Conservation (phyloP, 768 basidiomycete genomes). For the Suillus subalutaceus region DNA sequence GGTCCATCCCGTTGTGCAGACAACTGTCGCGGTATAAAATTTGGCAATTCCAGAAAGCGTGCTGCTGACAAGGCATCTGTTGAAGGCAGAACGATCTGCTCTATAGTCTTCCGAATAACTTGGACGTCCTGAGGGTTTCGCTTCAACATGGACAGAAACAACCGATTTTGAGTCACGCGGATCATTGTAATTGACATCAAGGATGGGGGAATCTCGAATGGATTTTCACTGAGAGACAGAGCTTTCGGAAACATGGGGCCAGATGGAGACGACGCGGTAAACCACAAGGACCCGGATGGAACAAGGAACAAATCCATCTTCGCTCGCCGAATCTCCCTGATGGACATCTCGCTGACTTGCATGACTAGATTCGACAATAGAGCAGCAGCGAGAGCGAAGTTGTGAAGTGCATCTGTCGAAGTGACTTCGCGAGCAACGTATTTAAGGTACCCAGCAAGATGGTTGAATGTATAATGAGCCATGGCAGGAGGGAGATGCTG, state of each 20-base stretch:
- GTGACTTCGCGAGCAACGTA: slow-evolving; percentile 48
- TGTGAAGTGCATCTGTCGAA: slow-evolving; percentile 44
- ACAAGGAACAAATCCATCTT: slow-evolving; percentile 71
- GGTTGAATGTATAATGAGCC: slow-evolving; percentile 70
- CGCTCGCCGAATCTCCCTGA: slow-evolving; percentile 71
- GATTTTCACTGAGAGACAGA: slow-evolving; percentile 37
- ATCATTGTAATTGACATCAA: slow-evolving; percentile 63
- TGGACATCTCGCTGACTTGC: slow-evolving; percentile 73
- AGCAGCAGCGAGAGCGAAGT: slow-evolving; percentile 58
- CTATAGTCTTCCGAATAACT: slow-evolving; percentile 64
- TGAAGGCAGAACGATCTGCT: slow-evolving; percentile 61
- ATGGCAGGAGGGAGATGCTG: slow-evolving; percentile 61
- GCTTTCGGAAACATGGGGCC: slow-evolving; percentile 65
- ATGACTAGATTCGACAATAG: slow-evolving; percentile 58
- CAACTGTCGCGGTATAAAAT: slow-evolving; percentile 48
- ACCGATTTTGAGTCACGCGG: slow-evolving; percentile 69
- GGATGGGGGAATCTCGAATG: slow-evolving; percentile 42
- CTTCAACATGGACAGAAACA: slow-evolving; percentile 66
- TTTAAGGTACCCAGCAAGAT: slow-evolving; percentile 70
- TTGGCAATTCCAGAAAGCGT: slow-evolving; percentile 42
- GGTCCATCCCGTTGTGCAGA: slow-evolving; percentile 7
- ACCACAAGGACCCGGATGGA: slow-evolving; percentile 75
- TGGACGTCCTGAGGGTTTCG: slow-evolving; percentile 71
- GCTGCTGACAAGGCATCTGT: slow-evolving; percentile 33
- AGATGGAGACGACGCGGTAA: slow-evolving; percentile 52